Evolutionary conservation across 129 eudicot genomes (phyloP).

Genomic region (Silybum marianum): DNA sequence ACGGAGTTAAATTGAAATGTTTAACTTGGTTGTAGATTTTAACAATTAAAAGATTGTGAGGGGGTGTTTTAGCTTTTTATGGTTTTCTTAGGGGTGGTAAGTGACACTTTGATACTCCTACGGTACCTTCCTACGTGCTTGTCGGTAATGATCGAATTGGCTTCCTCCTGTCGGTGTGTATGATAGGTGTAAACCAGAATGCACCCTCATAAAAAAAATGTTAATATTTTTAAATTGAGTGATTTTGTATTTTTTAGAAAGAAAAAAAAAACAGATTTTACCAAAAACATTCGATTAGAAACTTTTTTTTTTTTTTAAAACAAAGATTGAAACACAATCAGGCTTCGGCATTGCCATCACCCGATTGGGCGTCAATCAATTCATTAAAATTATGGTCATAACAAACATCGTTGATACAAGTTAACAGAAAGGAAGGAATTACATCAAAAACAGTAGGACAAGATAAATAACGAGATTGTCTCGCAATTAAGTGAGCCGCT

Average conservation of each 20-base stretch:
- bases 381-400: too few relatives aligned
- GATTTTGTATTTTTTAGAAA: neutral
- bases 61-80: neutral
- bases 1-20: neutral
- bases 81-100: conserved; percentile 6
- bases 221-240: neutral
- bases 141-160: conserved; percentile 4
- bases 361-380: too few relatives aligned
- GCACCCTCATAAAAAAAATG: neutral
- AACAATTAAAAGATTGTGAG: neutral
- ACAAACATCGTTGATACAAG: too few relatives aligned
- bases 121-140: conserved; percentile 13
- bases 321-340: too few relatives aligned
- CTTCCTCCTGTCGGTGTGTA: neutral
- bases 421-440: too few relatives aligned
- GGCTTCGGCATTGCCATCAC: too few relatives aligned
- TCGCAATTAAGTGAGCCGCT: too few relatives aligned
- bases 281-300: too few relatives aligned
- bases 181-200: neutral
- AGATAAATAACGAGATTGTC: too few relatives aligned
- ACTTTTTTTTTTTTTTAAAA: too few relatives aligned
- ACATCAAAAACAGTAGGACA: too few relatives aligned
- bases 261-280: too few relatives aligned
- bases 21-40: neutral
- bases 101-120: neutral